These are phyloP conservation scores for Chalciporus sp. DNA, from an alignment of 1,284 basidiomycete species.

Conservation along the genomic window DNA sequence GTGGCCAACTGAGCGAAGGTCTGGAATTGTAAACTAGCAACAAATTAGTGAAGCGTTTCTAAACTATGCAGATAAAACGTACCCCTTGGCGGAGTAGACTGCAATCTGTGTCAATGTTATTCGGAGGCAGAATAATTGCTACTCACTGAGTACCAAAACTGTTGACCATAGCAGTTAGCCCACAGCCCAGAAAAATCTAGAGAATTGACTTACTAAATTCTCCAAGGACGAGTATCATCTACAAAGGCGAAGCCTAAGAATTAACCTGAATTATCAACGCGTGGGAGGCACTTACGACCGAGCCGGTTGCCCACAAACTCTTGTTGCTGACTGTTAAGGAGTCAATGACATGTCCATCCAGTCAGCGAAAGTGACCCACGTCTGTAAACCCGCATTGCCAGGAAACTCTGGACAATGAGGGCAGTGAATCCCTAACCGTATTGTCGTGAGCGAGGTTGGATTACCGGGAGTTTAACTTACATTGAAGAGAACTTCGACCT, in stretches of 20 bases:
- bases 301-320: constrained; percentile 8
- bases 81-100: constrained; percentile 49
- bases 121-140: background rate
- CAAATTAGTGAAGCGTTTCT: constrained; percentile 1
- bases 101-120: constrained; percentile 4
- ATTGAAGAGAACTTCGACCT: constrained; percentile 42
- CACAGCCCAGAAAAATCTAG: background rate
- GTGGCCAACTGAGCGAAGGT: constrained; percentile 43
- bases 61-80: constrained; percentile 13
- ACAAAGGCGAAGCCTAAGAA: background rate
- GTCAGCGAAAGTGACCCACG: constrained; percentile 17
- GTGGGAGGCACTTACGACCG: constrained; percentile 11
- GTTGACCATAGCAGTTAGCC: constrained; percentile 5
- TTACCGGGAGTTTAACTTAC: constrained; percentile 6
- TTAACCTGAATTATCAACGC: background rate
- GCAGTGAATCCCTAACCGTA: constrained; percentile 31
- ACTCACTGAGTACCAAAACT: constrained; percentile 26
- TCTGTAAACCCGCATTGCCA: constrained; percentile 30
- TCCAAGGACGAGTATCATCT: constrained; percentile 41
- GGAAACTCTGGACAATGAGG: constrained; percentile 40
- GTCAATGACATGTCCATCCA: background rate
- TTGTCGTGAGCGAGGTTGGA: background rate
- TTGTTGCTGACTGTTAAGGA: constrained; percentile 29
- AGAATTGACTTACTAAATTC: constrained; percentile 49
- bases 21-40: constrained; percentile 30